Evolutionary conservation across 2,329 filamentous ascomycete genomes (phyloP).

Genomic region (Aspergillus fumigatus): DNA sequence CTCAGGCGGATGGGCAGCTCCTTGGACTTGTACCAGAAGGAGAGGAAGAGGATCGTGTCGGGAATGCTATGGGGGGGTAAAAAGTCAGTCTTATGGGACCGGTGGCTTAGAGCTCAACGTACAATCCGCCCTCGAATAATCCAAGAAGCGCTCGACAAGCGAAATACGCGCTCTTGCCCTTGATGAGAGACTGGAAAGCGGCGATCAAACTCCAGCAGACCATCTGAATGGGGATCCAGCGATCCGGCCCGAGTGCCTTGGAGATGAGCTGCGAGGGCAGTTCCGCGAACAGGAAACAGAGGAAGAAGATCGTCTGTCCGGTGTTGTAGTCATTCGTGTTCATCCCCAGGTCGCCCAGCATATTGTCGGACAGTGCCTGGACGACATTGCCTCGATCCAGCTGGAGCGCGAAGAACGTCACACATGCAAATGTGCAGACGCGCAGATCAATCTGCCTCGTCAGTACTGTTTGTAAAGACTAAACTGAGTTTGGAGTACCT

Average conservation of each 20-base stretch:
- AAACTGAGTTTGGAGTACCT: conserved; percentile 21
- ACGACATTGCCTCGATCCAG: conserved; percentile 59
- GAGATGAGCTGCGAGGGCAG: conserved; percentile 58
- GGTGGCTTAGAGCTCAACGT: conserved; percentile 44
- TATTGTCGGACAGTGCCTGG: conserved; percentile 59
- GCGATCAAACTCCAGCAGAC: conserved; percentile 53
- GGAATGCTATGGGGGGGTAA: conserved; percentile 32
- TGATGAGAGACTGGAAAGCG: conserved; percentile 47
- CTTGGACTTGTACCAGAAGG: conserved; percentile 69
- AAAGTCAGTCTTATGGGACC: background rate
- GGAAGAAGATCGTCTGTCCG: conserved; percentile 38
- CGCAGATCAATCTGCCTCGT: conserved; percentile 36
- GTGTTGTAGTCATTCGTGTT: conserved; percentile 44
- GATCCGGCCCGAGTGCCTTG: conserved; percentile 56
- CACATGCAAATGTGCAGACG: conserved; percentile 43
- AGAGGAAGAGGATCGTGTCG: conserved; percentile 53
- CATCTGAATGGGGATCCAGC: conserved; percentile 59
- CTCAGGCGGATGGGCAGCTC: conserved; percentile 65
- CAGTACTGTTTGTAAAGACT: background rate
- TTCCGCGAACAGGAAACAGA: conserved; percentile 45
- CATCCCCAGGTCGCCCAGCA: conserved; percentile 51
- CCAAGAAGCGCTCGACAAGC: conserved; percentile 45
- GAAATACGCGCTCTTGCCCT: conserved; percentile 41
- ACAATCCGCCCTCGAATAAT: conserved; percentile 54
- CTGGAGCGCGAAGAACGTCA: conserved; percentile 63